These are phyloP conservation scores for Phlyctochytrium planicorne DNA, from an alignment of 192 early-diverging fungal genomes.

Conservation along the genomic window DNA sequence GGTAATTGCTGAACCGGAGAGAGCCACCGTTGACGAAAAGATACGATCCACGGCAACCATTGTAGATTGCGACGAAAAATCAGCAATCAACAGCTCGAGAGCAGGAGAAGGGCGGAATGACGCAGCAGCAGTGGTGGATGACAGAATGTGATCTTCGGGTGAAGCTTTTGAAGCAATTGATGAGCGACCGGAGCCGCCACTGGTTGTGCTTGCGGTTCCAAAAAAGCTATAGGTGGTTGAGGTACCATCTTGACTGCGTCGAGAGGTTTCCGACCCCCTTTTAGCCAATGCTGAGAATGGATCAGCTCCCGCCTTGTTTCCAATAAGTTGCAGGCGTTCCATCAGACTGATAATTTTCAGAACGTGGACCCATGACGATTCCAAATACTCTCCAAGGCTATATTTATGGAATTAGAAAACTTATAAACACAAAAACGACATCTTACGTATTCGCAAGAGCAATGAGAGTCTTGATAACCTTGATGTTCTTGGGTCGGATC, in stretches of 20 bases:
- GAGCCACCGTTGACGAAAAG: constrained; percentile 74
- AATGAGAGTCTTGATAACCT: constrained; percentile 83
- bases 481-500: constrained; percentile 88
- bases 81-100: constrained; percentile 47
- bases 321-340: constrained; percentile 81
- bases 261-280: constrained; percentile 1
- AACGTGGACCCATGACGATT: constrained; percentile 77
- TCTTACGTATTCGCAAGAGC: constrained; percentile 60
- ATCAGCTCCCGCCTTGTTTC: constrained; percentile 32
- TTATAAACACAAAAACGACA: background rate
- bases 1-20: constrained; percentile 81
- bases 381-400: constrained; percentile 49
- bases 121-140: background rate
- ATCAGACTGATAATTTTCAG: constrained; percentile 81
- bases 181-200: background rate
- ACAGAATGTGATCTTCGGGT: constrained; percentile 14
- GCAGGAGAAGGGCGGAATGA: constrained; percentile 16
- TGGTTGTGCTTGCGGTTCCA: constrained; percentile 1
- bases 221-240: constrained; percentile 9
- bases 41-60: constrained; percentile 83
- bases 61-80: constrained; percentile 61
- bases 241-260: constrained; percentile 15
- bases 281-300: background rate
- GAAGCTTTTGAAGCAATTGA: background rate
- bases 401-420: background rate